Base-by-base conservation (phyloP, 805 yeast species). In the Tetrapisispora phaffii region DNA sequence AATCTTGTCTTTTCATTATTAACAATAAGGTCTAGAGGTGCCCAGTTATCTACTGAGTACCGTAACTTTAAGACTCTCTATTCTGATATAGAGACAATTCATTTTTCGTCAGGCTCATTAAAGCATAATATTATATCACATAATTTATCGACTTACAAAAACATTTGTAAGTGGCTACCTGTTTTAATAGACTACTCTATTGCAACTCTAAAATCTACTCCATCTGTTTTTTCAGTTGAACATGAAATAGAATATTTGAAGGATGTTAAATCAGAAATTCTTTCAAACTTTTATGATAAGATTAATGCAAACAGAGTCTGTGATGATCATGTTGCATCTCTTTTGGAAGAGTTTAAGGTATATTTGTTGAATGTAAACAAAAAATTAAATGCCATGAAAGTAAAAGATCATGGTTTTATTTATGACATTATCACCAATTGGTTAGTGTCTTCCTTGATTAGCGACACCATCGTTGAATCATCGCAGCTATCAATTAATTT, bases 1-100 rank as follows among this genome's bases (percentile, higher is more conserved):
- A 81, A 86, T 59, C 59, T 86, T 41, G 60, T 88, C 3, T 75
- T 73, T 46, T 67, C 76, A 2, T 62, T 88, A 49, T 67, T 83
- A 16, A 70, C 75, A 2, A 67, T 72, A 21, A 72, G 86, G 52
- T 62, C 66, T 15, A 75, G 81, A 1, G 50, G 82, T 28, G 48
- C 55, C 2, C 60, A 62, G 13, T 39, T 66, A 8, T 52, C 65
- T 9, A 19, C 41, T 1, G 47, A 52, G 5, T 58, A 50, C 35
- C 43, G 47, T 3, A 49, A 47, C 23, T 39, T 66, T 19, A 52
- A 49, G 3, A 28, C 29, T 1, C 42, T 62, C 7, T 52, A 63
- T 21, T 16, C 39, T 0, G 48, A 52, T 12, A 28, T 65, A 19
- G 65, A 59, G 34, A 47, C 51, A 15, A 34, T 62, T 15, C 47